Conservation (phyloP, 2,329 filamentous ascomycete genomes). For the Elsinoe arachidis region DNA sequence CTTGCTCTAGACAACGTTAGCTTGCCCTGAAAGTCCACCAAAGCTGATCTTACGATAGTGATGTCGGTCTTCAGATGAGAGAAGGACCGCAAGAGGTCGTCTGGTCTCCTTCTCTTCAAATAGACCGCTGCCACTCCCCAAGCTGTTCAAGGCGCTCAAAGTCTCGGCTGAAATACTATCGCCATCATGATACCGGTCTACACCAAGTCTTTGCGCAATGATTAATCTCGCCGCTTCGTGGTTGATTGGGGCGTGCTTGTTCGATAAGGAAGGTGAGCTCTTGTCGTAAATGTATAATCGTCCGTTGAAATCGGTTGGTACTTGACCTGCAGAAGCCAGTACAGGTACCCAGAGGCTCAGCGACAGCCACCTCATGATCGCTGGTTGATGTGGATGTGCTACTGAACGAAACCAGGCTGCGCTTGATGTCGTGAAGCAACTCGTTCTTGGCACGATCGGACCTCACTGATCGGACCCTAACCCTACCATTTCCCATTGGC, state of each 20-base stretch:
- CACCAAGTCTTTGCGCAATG: conserved; percentile 42
- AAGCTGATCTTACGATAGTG: conserved; percentile 16
- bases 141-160: conserved; percentile 40
- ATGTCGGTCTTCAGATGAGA: conserved; percentile 20
- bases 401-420: background rate
- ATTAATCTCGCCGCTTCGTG: conserved; percentile 40
- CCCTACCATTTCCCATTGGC: background rate
- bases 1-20: background rate
- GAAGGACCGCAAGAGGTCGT: conserved; percentile 20
- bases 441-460: conserved; percentile 4
- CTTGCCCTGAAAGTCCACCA: background rate
- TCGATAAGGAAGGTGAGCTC: conserved; percentile 17
- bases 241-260: conserved; percentile 9
- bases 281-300: conserved; percentile 32
- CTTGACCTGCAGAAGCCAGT: conserved; percentile 28
- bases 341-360: conserved; percentile 32
- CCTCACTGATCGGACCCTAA: background rate
- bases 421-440: conserved; percentile 4
- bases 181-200: conserved; percentile 41
- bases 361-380: conserved; percentile 38
- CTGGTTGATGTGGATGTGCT: background rate
- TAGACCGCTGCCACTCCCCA: conserved; percentile 34
- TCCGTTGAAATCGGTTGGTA: conserved; percentile 23
- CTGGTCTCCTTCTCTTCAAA: conserved; percentile 26
- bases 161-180: conserved; percentile 32